A percentile compares a stretch with the other conserved stretches of the same genome.
These are phyloP conservation scores for Umbelopsis sp. DNA, from an alignment of 192 early-diverging fungal species.

Conservation along the genomic window DNA sequence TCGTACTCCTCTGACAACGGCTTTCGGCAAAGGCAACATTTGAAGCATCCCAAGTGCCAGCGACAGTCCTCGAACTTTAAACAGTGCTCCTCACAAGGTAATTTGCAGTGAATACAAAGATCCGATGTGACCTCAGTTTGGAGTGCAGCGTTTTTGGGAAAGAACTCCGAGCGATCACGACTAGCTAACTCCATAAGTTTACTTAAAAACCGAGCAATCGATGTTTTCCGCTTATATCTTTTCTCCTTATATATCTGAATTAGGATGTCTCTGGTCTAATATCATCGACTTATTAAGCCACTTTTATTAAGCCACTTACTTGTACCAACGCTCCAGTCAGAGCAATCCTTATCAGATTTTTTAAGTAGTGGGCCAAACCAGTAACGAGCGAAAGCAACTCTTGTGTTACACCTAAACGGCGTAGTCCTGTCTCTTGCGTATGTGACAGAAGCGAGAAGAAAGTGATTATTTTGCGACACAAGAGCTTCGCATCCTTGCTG, in stretches of 20 bases:
- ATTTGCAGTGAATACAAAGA: slow-evolving; percentile 75
- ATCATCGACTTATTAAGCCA: neutral
- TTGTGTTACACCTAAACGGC: slow-evolving; percentile 71
- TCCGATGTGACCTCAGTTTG: slow-evolving; percentile 58
- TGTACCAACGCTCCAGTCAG: slow-evolving; percentile 84
- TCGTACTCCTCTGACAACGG: slow-evolving; percentile 34
- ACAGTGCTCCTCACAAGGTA: slow-evolving; percentile 88
- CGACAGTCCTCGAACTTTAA: slow-evolving; percentile 65
- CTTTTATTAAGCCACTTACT: slow-evolving; percentile 48
- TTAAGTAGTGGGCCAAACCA: slow-evolving; percentile 89
- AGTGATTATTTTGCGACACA: slow-evolving; percentile 92
- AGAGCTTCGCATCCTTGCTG: slow-evolving; percentile 89
- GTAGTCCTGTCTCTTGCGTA: slow-evolving; percentile 63
- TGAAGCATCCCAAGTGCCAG: slow-evolving; percentile 86
- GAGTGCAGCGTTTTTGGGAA: slow-evolving; percentile 29
- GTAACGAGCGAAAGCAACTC: slow-evolving; percentile 91
- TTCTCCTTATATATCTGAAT: slow-evolving; percentile 60
- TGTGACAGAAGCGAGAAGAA: slow-evolving; percentile 92
- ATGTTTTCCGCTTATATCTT: slow-evolving; percentile 49
- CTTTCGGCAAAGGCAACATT: slow-evolving; percentile 66
- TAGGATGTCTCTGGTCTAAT: neutral
- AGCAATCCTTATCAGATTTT: slow-evolving; percentile 93
- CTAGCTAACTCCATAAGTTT: slow-evolving; percentile 73
- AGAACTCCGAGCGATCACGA: slow-evolving; percentile 35
- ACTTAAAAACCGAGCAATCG: slow-evolving; percentile 72